phyloP scores from a whole-genome alignment of 2,329 filamentous ascomycete species.

The Fusarium sp. region DNA sequence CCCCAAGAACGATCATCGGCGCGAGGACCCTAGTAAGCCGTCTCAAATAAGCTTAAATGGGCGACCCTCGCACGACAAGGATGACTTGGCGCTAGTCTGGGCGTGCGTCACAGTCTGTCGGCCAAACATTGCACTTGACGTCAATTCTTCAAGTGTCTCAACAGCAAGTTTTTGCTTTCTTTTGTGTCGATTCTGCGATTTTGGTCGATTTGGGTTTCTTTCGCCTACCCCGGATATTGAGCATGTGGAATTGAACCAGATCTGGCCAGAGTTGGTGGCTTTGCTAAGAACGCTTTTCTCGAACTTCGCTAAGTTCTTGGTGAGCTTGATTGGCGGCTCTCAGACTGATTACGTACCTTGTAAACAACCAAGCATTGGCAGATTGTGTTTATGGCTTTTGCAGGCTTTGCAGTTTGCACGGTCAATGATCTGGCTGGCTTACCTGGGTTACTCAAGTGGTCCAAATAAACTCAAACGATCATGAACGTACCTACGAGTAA shows the following conservation, averaged over 20 bases:
- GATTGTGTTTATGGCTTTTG: neutral
- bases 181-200: neutral
- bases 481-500: neutral
- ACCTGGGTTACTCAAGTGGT: no score
- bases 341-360: neutral
- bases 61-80: slow-evolving; percentile 21
- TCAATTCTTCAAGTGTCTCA: slow-evolving; percentile 13
- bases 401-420: no score
- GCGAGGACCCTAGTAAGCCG: slow-evolving; percentile 2
- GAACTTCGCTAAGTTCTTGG: neutral
- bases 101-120: slow-evolving; percentile 37
- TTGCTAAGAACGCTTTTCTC: neutral
- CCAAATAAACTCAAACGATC: neutral
- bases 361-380: neutral
- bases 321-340: neutral
- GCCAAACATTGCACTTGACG: slow-evolving; percentile 29
- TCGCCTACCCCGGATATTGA: neutral
- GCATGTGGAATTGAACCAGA: neutral
- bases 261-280: neutral
- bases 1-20: slow-evolving; percentile 6
- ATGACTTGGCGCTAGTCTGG: slow-evolving; percentile 34
- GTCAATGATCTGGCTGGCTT: rapidly evolving
- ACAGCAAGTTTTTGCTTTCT: slow-evolving; percentile 8
- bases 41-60: slow-evolving; percentile 37
- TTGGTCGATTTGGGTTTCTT: neutral